phyloP scores from a whole-genome alignment of 306 rosid genomes.

The Begonia masoniana region DNA sequence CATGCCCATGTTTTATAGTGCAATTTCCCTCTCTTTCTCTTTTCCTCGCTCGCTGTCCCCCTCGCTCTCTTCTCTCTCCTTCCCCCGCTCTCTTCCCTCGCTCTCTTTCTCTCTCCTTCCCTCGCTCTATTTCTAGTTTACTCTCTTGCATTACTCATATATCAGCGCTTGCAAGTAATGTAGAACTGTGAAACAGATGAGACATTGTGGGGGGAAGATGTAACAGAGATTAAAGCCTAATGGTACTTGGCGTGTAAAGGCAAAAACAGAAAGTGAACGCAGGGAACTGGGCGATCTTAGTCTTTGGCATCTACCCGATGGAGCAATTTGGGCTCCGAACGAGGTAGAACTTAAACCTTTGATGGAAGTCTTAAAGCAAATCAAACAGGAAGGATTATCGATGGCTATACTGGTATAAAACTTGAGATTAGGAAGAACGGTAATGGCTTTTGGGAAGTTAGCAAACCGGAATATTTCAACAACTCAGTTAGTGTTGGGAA shows the following conservation, averaged over 20 bases:
- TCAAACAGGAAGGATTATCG: conserved; percentile 82
- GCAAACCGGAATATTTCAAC: conserved; percentile 55
- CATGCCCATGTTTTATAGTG: too few species aligned
- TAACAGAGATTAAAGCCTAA: conserved; percentile 81
- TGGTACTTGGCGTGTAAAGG: conserved; percentile 89
- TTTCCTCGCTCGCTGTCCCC: too few species aligned
- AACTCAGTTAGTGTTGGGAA: conserved; percentile 34
- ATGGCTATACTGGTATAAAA: conserved; percentile 51
- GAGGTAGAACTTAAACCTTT: conserved; percentile 30
- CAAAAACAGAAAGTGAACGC: conserved; percentile 69
- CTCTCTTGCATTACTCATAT: conserved; percentile 3
- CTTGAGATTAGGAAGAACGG: conserved; percentile 66
- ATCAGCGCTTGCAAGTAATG: not conserved
- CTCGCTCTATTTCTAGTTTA: too few species aligned
- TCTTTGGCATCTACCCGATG: conserved; percentile 75
- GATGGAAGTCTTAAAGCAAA: conserved; percentile 44
- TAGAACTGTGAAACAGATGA: conserved; percentile 46
- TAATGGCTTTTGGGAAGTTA: conserved; percentile 79
- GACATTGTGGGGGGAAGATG: conserved; percentile 81
- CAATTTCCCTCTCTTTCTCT: too few species aligned
- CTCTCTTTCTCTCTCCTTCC: too few species aligned
- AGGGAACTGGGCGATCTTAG: conserved; percentile 62
- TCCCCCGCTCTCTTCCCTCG: too few species aligned
- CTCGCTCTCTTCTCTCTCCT: too few species aligned
- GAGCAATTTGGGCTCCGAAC: conserved; percentile 31